Evolutionary conservation across 106 monocot genomes (phyloP).

Genomic region (Platanthera guangdongensis): DNA sequence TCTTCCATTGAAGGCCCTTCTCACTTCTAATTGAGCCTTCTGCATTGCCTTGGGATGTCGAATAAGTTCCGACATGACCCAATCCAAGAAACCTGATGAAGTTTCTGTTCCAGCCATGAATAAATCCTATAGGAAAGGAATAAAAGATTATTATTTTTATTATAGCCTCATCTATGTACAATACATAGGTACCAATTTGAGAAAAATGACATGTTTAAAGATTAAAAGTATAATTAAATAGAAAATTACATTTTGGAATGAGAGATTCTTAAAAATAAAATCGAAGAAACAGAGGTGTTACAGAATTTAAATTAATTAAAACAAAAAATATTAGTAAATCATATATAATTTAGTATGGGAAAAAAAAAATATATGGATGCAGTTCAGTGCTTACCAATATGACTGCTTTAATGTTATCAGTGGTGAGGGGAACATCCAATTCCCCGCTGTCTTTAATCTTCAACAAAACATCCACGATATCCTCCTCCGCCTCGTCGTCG

Average conservation of each 20-base stretch:
- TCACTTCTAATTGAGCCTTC: constrained; percentile 1
- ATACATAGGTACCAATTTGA: no score
- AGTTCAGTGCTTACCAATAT: neutral
- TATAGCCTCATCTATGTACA: no score
- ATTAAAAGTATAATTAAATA: no score
- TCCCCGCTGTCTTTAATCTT: neutral
- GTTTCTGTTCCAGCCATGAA: constrained; percentile 8
- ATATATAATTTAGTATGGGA: no score
- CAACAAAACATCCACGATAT: constrained; percentile 1
- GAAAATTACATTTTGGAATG: no score
- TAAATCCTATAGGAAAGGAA: neutral
- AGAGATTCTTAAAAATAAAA: no score
- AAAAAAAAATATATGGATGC: no score
- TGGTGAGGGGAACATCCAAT: neutral
- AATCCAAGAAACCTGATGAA: neutral
- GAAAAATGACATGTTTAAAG: no score
- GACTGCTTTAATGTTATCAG: neutral
- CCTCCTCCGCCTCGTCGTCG: neutral
- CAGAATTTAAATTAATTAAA: no score
- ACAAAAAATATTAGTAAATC: no score
- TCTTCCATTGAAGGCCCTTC: neutral
- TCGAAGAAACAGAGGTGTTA: no score
- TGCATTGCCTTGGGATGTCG: neutral
- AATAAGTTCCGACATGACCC: constrained; percentile 8
- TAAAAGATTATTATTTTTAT: no score